phyloP scores from a whole-genome alignment of 176 grass and related monocot genomes.

The Aegilops longissima region DNA sequence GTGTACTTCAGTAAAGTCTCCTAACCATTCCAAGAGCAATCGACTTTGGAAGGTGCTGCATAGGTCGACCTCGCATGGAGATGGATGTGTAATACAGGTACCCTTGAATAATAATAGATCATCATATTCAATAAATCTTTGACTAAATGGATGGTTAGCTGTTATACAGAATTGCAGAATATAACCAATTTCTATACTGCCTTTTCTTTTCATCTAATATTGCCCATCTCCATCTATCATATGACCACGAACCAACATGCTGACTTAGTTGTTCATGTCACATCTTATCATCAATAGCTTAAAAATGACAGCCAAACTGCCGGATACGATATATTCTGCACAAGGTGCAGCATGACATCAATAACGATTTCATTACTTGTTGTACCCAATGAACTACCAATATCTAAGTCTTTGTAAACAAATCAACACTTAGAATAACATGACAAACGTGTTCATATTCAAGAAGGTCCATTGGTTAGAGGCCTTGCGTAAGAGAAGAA shows the following conservation, averaged over 20 bases:
- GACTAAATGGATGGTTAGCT: background rate
- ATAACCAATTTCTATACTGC: slow-evolving; percentile 11
- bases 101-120: slow-evolving; percentile 23
- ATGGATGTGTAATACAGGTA: slow-evolving; percentile 13
- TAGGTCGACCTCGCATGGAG: background rate
- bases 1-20: background rate
- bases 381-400: slow-evolving; percentile 4
- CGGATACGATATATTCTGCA: slow-evolving; percentile 34
- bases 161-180: background rate
- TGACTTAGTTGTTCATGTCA: slow-evolving; percentile 18
- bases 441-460: background rate
- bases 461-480: slow-evolving; percentile 9
- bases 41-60: background rate
- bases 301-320: slow-evolving; percentile 25
- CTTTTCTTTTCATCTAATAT: background rate
- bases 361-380: slow-evolving; percentile 16
- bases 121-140: background rate
- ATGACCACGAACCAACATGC: slow-evolving; percentile 29
- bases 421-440: slow-evolving; percentile 17
- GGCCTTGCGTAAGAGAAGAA: background rate
- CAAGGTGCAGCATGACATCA: slow-evolving; percentile 13
- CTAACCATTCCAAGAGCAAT: slow-evolving; percentile 1
- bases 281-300: slow-evolving; percentile 35
- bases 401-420: background rate
- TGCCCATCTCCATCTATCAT: slow-evolving; percentile 30